Evolutionary conservation across 371 early-diverging fungal genomes (phyloP).

Genomic region (Vittaforma corneae): DNA sequence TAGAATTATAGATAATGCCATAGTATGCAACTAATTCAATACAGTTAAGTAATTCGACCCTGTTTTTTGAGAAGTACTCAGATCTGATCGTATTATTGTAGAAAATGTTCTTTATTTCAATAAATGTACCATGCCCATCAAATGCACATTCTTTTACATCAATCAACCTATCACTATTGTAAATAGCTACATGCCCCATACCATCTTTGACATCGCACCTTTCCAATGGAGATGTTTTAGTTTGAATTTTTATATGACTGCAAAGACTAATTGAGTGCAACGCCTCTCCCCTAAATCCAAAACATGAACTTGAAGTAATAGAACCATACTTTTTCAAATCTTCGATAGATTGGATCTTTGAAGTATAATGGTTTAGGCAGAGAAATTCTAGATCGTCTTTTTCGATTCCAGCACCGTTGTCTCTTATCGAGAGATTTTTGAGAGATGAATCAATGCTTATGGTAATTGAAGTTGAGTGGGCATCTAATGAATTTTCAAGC

Average conservation of each 20-base stretch:
- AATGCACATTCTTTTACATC: slow-evolving; percentile 19
- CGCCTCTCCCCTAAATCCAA: slow-evolving; percentile 95
- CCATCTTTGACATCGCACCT: background rate
- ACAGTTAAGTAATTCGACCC: slow-evolving; percentile 37
- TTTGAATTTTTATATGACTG: slow-evolving; percentile 71
- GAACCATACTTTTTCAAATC: slow-evolving; percentile 61
- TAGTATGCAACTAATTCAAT: slow-evolving; percentile 40
- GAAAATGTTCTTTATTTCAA: slow-evolving; percentile 51
- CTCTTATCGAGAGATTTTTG: slow-evolving; percentile 74
- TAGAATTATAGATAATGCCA: slow-evolving; percentile 24
- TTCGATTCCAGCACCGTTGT: slow-evolving; percentile 87
- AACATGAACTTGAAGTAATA: slow-evolving; percentile 65
- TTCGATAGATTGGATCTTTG: slow-evolving; percentile 72
- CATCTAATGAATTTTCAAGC: slow-evolving; percentile 89
- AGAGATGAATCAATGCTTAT: slow-evolving; percentile 74
- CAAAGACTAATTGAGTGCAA: slow-evolving; percentile 84
- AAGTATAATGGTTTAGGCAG: slow-evolving; percentile 84
- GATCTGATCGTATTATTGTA: slow-evolving; percentile 47
- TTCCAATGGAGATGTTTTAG: slow-evolving; percentile 16
- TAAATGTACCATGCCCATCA: slow-evolving; percentile 43
- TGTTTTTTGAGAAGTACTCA: slow-evolving; percentile 46
- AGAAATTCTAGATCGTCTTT: slow-evolving; percentile 66
- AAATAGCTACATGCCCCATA: slow-evolving; percentile 13
- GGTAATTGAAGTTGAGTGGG: slow-evolving; percentile 70
- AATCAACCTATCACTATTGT: slow-evolving; percentile 26